Conservation (phyloP, 306 rosid species). For the Cucumis hystrix region DNA sequence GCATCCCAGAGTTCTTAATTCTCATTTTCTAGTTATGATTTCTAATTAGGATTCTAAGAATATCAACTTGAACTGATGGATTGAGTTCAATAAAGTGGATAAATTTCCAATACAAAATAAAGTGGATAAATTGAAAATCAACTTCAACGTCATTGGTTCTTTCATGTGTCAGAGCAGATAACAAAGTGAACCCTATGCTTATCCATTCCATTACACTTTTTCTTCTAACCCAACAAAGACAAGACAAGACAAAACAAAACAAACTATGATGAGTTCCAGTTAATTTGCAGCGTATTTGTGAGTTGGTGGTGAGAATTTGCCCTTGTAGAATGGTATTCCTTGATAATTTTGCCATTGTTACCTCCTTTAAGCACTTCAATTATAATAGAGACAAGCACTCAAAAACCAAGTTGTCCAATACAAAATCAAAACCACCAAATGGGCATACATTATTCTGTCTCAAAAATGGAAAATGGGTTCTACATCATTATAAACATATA, state of each 20-base stretch:
- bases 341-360: not conserved
- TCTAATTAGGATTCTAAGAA: not conserved
- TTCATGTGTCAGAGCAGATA: not conserved
- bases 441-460: not conserved
- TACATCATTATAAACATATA: slow-evolving; percentile 1
- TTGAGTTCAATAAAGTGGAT: not conserved
- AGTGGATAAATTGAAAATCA: not conserved
- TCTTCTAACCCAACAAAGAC: not conserved
- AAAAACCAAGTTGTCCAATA: not conserved
- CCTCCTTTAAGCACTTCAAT: not conserved
- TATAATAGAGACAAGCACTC: not conserved
- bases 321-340: not conserved
- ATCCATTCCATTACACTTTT: not conserved
- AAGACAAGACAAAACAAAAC: not conserved
- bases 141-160: not conserved
- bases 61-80: not conserved
- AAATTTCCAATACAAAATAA: not conserved
- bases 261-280: not conserved
- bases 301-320: not conserved
- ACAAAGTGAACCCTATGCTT: not conserved
- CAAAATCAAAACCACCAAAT: not conserved
- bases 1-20: no score
- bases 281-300: not conserved
- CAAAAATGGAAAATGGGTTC: slow-evolving; percentile 1
- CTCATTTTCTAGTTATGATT: no score